phyloP scores from a whole-genome alignment of 257 asterid species.

The Petrea volubilis region DNA sequence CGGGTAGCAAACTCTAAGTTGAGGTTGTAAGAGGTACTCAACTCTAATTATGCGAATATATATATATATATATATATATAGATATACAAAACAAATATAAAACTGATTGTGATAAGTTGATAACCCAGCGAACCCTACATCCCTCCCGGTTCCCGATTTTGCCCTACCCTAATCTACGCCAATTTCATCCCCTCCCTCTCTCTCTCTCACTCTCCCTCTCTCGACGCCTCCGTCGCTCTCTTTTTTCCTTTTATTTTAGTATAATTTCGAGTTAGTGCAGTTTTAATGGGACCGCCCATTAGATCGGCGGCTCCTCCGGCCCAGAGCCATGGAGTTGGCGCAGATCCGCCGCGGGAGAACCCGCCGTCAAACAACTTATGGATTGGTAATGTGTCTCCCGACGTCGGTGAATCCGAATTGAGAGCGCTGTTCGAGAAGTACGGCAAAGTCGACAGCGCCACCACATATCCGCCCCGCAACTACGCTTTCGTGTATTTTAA shows the following conservation, averaged over 20 bases:
- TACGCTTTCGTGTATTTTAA: conserved; percentile 76
- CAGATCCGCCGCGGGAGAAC: conserved; percentile 39
- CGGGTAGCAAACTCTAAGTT: too few relatives aligned
- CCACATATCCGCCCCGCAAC: conserved; percentile 68
- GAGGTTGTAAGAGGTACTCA: too few relatives aligned
- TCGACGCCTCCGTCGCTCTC: conserved; percentile 2
- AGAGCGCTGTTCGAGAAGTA: conserved; percentile 54
- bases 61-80: too few relatives aligned
- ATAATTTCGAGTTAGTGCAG: background rate
- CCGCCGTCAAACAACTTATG: conserved; percentile 83
- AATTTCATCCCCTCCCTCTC: background rate
- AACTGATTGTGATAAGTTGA: background rate
- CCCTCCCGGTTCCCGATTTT: background rate
- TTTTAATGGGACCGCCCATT: conserved; percentile 31
- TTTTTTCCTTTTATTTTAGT: background rate
- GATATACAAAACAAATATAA: too few relatives aligned
- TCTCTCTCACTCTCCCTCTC: background rate
- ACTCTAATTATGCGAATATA: too few relatives aligned
- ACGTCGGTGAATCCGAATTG: conserved; percentile 68
- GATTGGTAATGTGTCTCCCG: conserved; percentile 78
- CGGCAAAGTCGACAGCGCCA: conserved; percentile 72
- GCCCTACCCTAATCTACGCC: conserved; percentile 24
- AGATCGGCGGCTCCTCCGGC: conserved; percentile 18
- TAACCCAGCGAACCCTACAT: background rate
- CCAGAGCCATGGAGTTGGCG: conserved; percentile 31